These are phyloP conservation scores for Debaryomyces sp. DNA, from an alignment of 1,139 yeast genomes.

Conservation along the genomic window DNA sequence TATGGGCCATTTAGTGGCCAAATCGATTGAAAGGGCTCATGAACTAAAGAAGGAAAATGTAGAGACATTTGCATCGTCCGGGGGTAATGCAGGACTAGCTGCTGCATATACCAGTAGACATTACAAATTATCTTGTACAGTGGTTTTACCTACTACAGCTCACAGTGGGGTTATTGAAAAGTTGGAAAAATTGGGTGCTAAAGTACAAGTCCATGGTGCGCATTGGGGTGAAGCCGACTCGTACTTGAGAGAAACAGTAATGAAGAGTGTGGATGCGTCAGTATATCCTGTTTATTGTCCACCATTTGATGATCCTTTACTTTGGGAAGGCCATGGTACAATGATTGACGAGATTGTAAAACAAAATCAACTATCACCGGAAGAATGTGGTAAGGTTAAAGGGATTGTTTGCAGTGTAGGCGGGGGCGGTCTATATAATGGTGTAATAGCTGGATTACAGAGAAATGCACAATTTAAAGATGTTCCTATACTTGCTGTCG, in stretches of 20 bases:
- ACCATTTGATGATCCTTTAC: constrained; percentile 63
- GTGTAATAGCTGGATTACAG: constrained; percentile 58
- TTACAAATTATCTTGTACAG: constrained; percentile 57
- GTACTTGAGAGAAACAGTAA: constrained; percentile 42
- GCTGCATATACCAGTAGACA: constrained; percentile 62
- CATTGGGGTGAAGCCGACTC: constrained; percentile 71
- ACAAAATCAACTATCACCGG: constrained; percentile 32
- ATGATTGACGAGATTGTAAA: constrained; percentile 58
- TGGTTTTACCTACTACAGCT: constrained; percentile 61
- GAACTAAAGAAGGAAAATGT: constrained; percentile 27
- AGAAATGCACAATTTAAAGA: constrained; percentile 30
- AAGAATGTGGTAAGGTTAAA: constrained; percentile 38
- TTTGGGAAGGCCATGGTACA: constrained; percentile 72
- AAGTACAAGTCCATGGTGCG: constrained; percentile 54
- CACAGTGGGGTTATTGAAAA: constrained; percentile 30
- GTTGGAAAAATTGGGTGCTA: constrained; percentile 52
- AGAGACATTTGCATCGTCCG: constrained; percentile 65
- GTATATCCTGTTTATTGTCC: constrained; percentile 61
- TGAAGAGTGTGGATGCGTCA: constrained; percentile 28
- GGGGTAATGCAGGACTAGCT: constrained; percentile 81
- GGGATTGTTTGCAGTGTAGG: constrained; percentile 72
- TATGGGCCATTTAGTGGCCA: constrained; percentile 50
- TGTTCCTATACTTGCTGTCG: constrained; percentile 56
- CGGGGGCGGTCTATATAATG: constrained; percentile 75
- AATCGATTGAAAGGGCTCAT: constrained; percentile 26